These are phyloP conservation scores for Aegilops tauschii DNA, from an alignment of 176 grass and related monocot species.

Conservation along the genomic window DNA sequence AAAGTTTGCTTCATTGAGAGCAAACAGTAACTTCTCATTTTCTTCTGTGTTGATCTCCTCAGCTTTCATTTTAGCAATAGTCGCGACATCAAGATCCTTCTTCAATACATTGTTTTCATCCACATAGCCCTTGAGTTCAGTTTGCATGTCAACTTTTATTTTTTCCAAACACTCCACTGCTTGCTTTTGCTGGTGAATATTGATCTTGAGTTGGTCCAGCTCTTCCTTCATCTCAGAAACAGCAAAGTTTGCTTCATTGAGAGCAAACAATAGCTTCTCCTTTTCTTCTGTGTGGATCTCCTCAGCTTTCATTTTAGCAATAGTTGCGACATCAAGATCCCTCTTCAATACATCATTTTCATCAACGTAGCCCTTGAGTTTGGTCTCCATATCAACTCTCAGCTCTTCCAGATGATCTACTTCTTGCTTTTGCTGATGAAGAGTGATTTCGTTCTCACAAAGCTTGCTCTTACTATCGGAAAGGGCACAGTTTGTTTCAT, in stretches of 20 bases:
- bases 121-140: slow-evolving; percentile 38
- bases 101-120: slow-evolving; percentile 31
- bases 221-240: not conserved
- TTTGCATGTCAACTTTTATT: slow-evolving; percentile 32
- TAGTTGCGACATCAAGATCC: slow-evolving; percentile 31
- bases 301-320: slow-evolving; percentile 30
- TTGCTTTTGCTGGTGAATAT: slow-evolving; percentile 23
- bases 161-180: slow-evolving; percentile 32
- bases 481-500: slow-evolving; percentile 30
- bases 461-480: slow-evolving; percentile 29
- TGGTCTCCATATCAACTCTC: slow-evolving; percentile 28
- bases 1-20: slow-evolving; percentile 45
- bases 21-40: slow-evolving; percentile 36
- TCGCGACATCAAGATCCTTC: slow-evolving; percentile 43
- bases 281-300: slow-evolving; percentile 39
- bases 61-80: slow-evolving; percentile 40
- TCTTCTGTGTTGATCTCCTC: slow-evolving; percentile 41
- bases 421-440: slow-evolving; percentile 29
- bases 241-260: slow-evolving; percentile 28
- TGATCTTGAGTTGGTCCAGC: too few species aligned
- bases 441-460: slow-evolving; percentile 11
- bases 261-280: slow-evolving; percentile 17
- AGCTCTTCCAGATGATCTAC: slow-evolving; percentile 39
- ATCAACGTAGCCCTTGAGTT: slow-evolving; percentile 36
- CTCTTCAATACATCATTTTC: slow-evolving; percentile 27